phyloP scores from a whole-genome alignment of 2,329 filamentous ascomycete genomes.

The Colletotrichum tanaceti region DNA sequence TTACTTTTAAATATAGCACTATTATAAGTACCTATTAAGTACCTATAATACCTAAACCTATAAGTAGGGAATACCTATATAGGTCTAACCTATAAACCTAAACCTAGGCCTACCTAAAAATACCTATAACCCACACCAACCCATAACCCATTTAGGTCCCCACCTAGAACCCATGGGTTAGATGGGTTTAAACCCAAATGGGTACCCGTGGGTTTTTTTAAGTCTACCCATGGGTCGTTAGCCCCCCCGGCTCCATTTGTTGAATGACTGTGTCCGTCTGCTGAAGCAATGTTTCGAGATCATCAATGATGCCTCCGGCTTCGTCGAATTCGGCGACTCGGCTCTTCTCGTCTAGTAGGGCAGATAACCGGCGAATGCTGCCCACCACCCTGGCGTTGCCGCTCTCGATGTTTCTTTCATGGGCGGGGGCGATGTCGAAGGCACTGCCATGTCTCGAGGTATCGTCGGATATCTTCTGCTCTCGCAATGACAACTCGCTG shows the following conservation, averaged over 20 bases:
- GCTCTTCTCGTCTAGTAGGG: neutral
- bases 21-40: no score
- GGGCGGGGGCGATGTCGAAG: neutral
- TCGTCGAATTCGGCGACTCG: neutral
- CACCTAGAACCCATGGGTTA: no score
- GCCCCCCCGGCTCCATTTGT: neutral
- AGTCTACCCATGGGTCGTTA: no score
- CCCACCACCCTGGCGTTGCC: neutral
- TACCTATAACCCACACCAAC: no score
- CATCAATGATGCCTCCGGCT: constrained; percentile 6
- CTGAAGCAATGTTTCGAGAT: neutral
- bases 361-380: neutral
- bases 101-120: no score
- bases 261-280: neutral
- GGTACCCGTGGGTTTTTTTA: no score
- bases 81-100: no score
- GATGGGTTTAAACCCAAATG: no score
- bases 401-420: neutral
- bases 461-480: neutral
- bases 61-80: no score
- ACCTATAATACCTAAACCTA: no score
- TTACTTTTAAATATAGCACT: no score
- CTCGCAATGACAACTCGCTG: neutral
- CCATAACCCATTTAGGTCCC: no score
- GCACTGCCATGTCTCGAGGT: neutral